These are phyloP conservation scores for Vigna radiata DNA, from an alignment of 306 rosid species.

Conservation along the genomic window DNA sequence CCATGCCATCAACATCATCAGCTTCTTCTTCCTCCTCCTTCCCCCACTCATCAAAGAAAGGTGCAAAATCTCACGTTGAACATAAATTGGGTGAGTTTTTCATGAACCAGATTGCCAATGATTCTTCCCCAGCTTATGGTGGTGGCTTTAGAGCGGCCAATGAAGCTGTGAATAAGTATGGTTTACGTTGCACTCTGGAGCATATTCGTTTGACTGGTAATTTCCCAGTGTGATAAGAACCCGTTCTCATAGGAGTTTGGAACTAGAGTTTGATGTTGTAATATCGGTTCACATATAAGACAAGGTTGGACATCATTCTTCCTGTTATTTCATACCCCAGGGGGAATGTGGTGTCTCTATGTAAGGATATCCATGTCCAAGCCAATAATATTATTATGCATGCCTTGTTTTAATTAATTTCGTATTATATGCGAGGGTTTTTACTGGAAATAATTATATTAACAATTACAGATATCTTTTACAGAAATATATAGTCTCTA, in stretches of 20 bases:
- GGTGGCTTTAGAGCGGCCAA: conserved; percentile 87
- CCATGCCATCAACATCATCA: conserved; percentile 72
- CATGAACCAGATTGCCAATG: conserved; percentile 84
- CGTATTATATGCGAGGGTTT: background rate
- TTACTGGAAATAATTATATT: background rate
- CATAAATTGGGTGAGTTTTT: conserved; percentile 83
- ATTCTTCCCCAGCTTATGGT: conserved; percentile 86
- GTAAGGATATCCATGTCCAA: conserved; percentile 45
- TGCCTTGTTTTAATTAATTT: conserved; percentile 9
- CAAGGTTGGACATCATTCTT: conserved; percentile 41
- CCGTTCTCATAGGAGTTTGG: background rate
- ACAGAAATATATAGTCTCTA: no score
- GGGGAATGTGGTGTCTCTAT: conserved; percentile 30
- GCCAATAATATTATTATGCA: conserved; percentile 53
- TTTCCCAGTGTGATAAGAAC: conserved; percentile 64
- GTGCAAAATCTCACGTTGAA: conserved; percentile 69
- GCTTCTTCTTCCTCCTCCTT: conserved; percentile 39
- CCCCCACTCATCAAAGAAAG: conserved; percentile 73
- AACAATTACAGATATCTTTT: no score
- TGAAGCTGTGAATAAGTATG: conserved; percentile 76
- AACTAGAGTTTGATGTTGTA: conserved; percentile 36
- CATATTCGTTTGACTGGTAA: conserved; percentile 78
- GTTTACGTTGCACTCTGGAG: conserved; percentile 72
- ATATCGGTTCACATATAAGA: conserved; percentile 19
- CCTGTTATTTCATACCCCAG: conserved; percentile 38